These are phyloP conservation scores for Neofusicoccum umdonicola DNA, from an alignment of 2,329 filamentous ascomycete species.

Conservation along the genomic window DNA sequence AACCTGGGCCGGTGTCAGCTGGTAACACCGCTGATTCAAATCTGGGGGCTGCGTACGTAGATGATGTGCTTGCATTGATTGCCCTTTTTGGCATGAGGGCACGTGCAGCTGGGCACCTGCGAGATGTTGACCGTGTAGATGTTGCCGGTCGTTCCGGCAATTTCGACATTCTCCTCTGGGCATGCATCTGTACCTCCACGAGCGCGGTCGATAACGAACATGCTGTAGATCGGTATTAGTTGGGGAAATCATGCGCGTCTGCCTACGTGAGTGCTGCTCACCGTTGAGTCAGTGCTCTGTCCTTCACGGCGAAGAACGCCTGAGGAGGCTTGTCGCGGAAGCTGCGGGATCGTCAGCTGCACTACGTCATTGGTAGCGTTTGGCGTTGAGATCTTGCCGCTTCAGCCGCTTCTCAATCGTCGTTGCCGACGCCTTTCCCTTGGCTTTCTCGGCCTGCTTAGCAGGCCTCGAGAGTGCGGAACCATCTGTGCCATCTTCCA, in stretches of 20 bases:
- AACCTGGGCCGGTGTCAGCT: constrained; percentile 36
- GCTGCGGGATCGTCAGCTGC: constrained; percentile 19
- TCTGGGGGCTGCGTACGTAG: constrained; percentile 45
- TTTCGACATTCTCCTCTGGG: constrained; percentile 54
- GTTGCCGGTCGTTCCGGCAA: constrained; percentile 62
- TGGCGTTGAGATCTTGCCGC: constrained; percentile 16
- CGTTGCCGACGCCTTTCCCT: constrained; percentile 8
- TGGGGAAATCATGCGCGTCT: background rate
- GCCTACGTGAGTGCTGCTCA: background rate
- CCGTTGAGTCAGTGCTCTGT: constrained; percentile 51
- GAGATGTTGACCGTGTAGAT: constrained; percentile 57
- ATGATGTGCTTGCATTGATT: constrained; percentile 65
- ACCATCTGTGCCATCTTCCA: background rate
- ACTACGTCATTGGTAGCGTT: background rate
- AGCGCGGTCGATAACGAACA: constrained; percentile 57
- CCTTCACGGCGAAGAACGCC: constrained; percentile 47
- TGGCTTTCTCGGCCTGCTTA: constrained; percentile 22
- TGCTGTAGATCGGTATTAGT: constrained; percentile 32
- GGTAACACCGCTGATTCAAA: background rate
- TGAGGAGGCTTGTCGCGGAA: constrained; percentile 42
- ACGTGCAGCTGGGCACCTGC: constrained; percentile 54
- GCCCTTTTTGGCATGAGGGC: constrained; percentile 54
- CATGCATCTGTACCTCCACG: constrained; percentile 43
- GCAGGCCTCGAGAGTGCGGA: background rate
- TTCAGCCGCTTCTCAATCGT: constrained; percentile 32